phyloP scores from a whole-genome alignment of 352 stramenopile species.

The Phytophthora cajani region DNA sequence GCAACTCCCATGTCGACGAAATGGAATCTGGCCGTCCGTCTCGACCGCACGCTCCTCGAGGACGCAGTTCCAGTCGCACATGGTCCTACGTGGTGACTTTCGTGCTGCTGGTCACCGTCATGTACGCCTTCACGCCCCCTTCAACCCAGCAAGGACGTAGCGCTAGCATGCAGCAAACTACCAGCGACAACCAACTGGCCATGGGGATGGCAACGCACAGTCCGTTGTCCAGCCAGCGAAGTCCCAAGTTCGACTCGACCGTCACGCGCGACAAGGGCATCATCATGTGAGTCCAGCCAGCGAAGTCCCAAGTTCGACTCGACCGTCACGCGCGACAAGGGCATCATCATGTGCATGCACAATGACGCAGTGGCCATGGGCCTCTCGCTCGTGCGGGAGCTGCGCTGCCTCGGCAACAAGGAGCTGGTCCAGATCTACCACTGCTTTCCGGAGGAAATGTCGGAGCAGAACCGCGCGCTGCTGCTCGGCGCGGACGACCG shows the following conservation, averaged over 20 bases:
- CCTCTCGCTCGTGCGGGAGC: conserved; percentile 50
- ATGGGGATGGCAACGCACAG: conserved; percentile 14
- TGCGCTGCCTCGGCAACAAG: conserved; percentile 54
- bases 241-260: conserved; percentile 23
- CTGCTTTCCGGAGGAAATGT: conserved; percentile 54
- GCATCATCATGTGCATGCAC: conserved; percentile 56
- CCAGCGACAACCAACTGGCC: conserved; percentile 6
- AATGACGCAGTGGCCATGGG: conserved; percentile 48
- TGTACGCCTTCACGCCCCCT: conserved; percentile 26
- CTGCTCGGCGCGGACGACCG: conserved; percentile 37
- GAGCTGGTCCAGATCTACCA: conserved; percentile 62
- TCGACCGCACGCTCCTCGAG: conserved; percentile 1
- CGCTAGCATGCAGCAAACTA: neutral
- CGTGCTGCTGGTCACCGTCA: conserved; percentile 16
- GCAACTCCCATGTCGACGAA: conserved; percentile 3
- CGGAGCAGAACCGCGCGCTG: conserved; percentile 33
- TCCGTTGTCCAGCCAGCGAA: conserved; percentile 18
- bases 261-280: conserved; percentile 42
- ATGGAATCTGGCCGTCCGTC: conserved; percentile 20
- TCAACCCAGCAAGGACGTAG: neutral
- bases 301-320: conserved; percentile 26
- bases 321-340: conserved; percentile 31
- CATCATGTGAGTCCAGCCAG: conserved; percentile 41
- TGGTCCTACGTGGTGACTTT: conserved; percentile 24
- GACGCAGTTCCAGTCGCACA: conserved; percentile 18